These are phyloP conservation scores for Stephanodiscus minutulus DNA, from an alignment of 108 stramenopile species.

Conservation along the genomic window DNA sequence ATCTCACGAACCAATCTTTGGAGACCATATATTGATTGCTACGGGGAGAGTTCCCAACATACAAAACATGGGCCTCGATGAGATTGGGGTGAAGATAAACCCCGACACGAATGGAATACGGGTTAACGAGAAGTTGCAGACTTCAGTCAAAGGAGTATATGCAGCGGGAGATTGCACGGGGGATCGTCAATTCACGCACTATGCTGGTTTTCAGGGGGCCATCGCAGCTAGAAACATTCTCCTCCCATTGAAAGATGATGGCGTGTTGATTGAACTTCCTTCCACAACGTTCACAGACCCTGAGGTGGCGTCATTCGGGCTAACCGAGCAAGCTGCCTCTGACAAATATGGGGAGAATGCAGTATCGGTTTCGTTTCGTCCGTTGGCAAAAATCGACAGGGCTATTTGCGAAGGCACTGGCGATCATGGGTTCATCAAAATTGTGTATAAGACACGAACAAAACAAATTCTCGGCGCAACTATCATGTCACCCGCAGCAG, in stretches of 20 bases:
- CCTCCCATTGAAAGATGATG: constrained; percentile 62
- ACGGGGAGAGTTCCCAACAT: constrained; percentile 80
- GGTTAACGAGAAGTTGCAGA: constrained; percentile 71
- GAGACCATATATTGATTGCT: constrained; percentile 76
- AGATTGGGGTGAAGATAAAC: constrained; percentile 64
- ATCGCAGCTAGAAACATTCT: constrained; percentile 89
- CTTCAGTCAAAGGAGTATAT: constrained; percentile 62
- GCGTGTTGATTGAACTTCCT: constrained; percentile 63
- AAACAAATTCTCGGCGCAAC: constrained; percentile 62
- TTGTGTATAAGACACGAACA: constrained; percentile 46
- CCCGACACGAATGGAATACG: constrained; percentile 52
- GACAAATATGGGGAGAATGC: constrained; percentile 60
- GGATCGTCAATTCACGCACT: constrained; percentile 83
- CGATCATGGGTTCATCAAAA: constrained; percentile 56
- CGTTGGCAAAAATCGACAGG: constrained; percentile 53
- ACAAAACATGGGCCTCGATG: constrained; percentile 66
- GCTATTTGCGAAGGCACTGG: constrained; percentile 52
- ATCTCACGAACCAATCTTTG: constrained; percentile 29
- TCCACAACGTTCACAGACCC: constrained; percentile 85
- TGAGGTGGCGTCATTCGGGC: constrained; percentile 79
- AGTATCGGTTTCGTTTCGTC: constrained; percentile 59
- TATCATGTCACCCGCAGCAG: constrained; percentile 61
- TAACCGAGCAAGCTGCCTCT: constrained; percentile 73
- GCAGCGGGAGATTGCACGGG: constrained; percentile 89
- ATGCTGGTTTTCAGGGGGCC: constrained; percentile 83